Evolutionary conservation across 768 basidiomycete genomes (phyloP).

Genomic region (Suillus americanus): DNA sequence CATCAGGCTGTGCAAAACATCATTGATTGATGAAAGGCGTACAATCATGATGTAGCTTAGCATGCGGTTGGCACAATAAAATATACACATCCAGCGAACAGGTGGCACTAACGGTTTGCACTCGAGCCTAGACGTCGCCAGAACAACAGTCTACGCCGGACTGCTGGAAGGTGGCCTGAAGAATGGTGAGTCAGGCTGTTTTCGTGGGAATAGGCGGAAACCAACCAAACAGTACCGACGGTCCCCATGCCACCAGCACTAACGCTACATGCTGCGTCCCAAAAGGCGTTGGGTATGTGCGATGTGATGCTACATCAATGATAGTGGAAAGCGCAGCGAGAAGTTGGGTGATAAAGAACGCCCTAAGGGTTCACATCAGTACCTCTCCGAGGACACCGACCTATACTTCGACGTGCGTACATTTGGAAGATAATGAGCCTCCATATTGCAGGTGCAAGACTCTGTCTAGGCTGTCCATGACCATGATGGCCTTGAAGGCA

Average conservation of each 20-base stretch:
- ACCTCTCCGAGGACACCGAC: background rate
- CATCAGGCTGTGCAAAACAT: background rate
- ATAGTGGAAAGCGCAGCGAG: slow-evolving; percentile 51
- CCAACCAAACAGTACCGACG: slow-evolving; percentile 54
- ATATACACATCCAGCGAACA: background rate
- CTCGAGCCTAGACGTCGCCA: slow-evolving; percentile 23
- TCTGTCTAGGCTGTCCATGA: background rate
- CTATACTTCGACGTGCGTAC: slow-evolving; percentile 28
- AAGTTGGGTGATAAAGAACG: slow-evolving; percentile 46
- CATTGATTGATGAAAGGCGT: background rate
- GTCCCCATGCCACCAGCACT: slow-evolving; percentile 59
- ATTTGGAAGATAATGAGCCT: slow-evolving; percentile 56
- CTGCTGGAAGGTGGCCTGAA: slow-evolving; percentile 39
- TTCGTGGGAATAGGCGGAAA: background rate
- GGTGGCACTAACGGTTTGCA: background rate
- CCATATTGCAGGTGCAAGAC: slow-evolving; percentile 46
- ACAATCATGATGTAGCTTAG: background rate
- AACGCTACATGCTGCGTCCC: slow-evolving; percentile 68
- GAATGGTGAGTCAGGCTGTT: background rate
- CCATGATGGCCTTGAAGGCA: background rate
- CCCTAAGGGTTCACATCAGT: slow-evolving; percentile 27
- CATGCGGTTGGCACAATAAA: background rate
- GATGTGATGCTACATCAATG: slow-evolving; percentile 44
- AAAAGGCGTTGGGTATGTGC: slow-evolving; percentile 46
- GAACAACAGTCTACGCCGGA: slow-evolving; percentile 38